Conservation (phyloP, 345 rosid genomes). For the Eucalyptus cloeziana region DNA sequence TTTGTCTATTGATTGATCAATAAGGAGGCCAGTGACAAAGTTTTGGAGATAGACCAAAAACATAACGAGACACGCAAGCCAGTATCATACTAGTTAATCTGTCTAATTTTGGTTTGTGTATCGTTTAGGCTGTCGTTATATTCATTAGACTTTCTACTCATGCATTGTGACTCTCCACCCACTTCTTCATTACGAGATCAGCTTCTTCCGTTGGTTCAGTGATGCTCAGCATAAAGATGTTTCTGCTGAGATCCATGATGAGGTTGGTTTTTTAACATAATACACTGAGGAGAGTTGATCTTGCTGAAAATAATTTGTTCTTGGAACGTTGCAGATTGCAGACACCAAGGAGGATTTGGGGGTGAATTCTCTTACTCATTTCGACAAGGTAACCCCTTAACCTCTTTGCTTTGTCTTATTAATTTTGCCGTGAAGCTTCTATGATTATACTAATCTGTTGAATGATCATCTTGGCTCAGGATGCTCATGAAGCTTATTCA, state of each 20-base stretch:
- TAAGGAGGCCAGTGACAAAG: conserved; percentile 69
- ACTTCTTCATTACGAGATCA: neutral
- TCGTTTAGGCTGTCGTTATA: neutral
- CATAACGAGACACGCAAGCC: conserved; percentile 70
- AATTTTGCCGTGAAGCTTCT: neutral
- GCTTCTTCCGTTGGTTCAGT: conserved; percentile 83
- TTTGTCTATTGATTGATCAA: neutral
- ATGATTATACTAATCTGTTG: neutral
- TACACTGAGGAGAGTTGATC: neutral
- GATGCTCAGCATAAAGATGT: conserved; percentile 41
- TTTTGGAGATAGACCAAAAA: conserved; percentile 83
- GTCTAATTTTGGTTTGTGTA: no score
- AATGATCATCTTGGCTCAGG: conserved; percentile 5
- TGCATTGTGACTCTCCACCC: neutral
- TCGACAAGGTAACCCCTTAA: neutral
- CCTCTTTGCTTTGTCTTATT: neutral
- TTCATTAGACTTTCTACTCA: neutral
- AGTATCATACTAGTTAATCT: conserved; percentile 23
- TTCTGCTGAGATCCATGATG: conserved; percentile 33
- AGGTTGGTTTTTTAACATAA: no score
- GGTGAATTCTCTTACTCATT: no score
- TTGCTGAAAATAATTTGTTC: neutral
- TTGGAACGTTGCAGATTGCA: conserved; percentile 25
- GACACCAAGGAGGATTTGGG: conserved; percentile 70
- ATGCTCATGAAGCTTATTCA: conserved; percentile 53